Percentiles rank a stretch among this genome's conserved stretches.
Conservation (phyloP, 2,329 filamentous ascomycete genomes). For the Nigrospora sphaerica region DNA sequence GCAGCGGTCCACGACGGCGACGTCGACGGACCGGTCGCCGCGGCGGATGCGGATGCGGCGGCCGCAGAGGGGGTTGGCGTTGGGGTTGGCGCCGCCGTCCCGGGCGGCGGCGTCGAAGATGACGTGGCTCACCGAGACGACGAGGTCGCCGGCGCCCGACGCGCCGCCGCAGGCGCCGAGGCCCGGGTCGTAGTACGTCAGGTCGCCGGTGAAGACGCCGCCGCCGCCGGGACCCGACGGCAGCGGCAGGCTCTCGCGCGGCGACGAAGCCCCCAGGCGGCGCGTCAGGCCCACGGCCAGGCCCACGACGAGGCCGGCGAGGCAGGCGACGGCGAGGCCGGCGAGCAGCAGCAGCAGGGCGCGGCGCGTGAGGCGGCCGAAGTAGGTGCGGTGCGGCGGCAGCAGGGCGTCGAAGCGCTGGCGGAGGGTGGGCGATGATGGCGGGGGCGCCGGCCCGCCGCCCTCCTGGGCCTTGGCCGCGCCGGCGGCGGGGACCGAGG, state of each 20-base stretch:
- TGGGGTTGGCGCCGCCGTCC: constrained; percentile 38
- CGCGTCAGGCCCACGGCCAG: constrained; percentile 16
- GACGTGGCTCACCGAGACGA: constrained; percentile 61
- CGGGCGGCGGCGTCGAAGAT: constrained; percentile 55
- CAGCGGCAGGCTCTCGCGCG: constrained; percentile 6
- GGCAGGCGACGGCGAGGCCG: constrained; percentile 12
- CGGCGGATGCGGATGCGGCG: constrained; percentile 53
- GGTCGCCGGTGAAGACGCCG: constrained; percentile 47
- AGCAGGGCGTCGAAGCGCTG: constrained; percentile 11
- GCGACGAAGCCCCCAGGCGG: not conserved
- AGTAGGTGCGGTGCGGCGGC: constrained; percentile 16
- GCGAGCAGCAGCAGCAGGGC: constrained; percentile 12
- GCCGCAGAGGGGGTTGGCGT: constrained; percentile 62
- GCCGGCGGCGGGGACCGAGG: not conserved
- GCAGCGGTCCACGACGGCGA: constrained; percentile 65
- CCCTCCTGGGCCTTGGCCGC: not conserved
- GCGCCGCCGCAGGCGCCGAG: constrained; percentile 64
- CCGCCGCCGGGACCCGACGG: constrained; percentile 11
- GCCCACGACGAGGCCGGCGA: constrained; percentile 14
- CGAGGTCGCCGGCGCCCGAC: constrained; percentile 44
- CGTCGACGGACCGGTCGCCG: constrained; percentile 34
- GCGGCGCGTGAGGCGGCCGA: constrained; percentile 14
- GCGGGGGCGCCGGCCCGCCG: not conserved
- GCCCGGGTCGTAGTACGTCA: constrained; percentile 61
- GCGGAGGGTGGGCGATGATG: constrained; percentile 1